A percentile compares a stretch with the other conserved stretches of the same genome.
Conservation (phyloP, 768 basidiomycete species). For the Boletus barrowsii region DNA sequence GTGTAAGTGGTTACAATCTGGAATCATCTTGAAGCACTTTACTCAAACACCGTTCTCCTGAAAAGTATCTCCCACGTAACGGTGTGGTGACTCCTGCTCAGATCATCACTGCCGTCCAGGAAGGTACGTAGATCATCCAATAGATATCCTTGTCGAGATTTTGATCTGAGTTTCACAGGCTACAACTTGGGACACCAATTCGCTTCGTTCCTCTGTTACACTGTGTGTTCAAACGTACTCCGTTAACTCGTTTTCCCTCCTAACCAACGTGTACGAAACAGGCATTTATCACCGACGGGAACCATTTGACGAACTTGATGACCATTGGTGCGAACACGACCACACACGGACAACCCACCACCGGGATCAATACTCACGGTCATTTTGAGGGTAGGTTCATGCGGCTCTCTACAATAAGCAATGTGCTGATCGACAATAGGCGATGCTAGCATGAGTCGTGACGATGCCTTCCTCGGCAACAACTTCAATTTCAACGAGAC, state of each 20-base stretch:
- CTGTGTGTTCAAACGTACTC: background rate
- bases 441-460: constrained; percentile 21
- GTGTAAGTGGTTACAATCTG: constrained; percentile 7
- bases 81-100: constrained; percentile 4
- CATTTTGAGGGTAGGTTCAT: constrained; percentile 15
- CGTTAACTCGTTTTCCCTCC: background rate
- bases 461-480: constrained; percentile 19
- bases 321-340: constrained; percentile 21
- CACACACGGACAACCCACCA: background rate
- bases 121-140: too few relatives aligned
- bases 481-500: constrained; percentile 24
- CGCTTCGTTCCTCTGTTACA: constrained; percentile 17
- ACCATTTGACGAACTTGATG: constrained; percentile 25
- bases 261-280: background rate
- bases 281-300: constrained; percentile 21
- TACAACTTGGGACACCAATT: constrained; percentile 23
- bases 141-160: background rate
- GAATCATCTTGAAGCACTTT: background rate
- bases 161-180: constrained; percentile 1
- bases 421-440: constrained; percentile 2
- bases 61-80: constrained; percentile 13
- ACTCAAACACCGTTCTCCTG: background rate
- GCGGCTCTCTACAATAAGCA: too few relatives aligned
- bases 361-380: constrained; percentile 19
- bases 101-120: too few relatives aligned